phyloP scores from a whole-genome alignment of 352 stramenopile genomes.

The Phytophthora hybrid region DNA sequence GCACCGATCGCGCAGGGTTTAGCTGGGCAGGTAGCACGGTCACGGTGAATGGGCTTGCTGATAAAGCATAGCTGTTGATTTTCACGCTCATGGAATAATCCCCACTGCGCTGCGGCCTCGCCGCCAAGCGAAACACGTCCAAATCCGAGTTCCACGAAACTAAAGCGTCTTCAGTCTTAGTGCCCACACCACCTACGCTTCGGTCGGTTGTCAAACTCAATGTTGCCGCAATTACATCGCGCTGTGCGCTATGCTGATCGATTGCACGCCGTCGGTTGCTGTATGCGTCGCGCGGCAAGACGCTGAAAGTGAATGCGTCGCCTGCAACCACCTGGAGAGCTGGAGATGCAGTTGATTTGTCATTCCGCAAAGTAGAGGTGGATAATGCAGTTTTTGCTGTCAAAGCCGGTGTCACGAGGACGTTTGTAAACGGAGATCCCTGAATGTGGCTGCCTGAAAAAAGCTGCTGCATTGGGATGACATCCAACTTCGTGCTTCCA shows the following conservation, averaged over 20 bases:
- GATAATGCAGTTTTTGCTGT: slow-evolving; percentile 30
- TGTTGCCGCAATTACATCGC: slow-evolving; percentile 46
- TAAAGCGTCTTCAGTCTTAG: slow-evolving; percentile 45
- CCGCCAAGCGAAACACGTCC: slow-evolving; percentile 38
- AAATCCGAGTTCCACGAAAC: slow-evolving; percentile 35
- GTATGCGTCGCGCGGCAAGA: slow-evolving; percentile 57
- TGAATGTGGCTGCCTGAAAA: slow-evolving; percentile 62
- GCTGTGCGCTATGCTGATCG: slow-evolving; percentile 19
- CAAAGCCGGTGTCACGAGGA: slow-evolving; percentile 46
- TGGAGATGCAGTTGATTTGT: slow-evolving; percentile 6
- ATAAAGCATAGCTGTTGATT: slow-evolving; percentile 49
- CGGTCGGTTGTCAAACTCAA: slow-evolving; percentile 51
- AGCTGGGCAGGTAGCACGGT: slow-evolving; percentile 50
- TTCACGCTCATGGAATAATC: slow-evolving; percentile 61
- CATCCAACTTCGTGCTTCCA: slow-evolving; percentile 42
- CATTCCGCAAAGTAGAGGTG: slow-evolving; percentile 26
- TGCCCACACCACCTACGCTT: slow-evolving; percentile 60
- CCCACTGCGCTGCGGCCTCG: slow-evolving; percentile 53
- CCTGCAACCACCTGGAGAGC: slow-evolving; percentile 41
- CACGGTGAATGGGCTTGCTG: slow-evolving; percentile 55
- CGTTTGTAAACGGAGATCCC: slow-evolving; percentile 57
- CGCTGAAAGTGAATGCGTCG: slow-evolving; percentile 39
- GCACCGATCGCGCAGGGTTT: slow-evolving; percentile 48
- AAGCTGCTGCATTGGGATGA: slow-evolving; percentile 54
- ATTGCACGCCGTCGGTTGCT: slow-evolving; percentile 49